Base-by-base conservation (phyloP, 495 filamentous ascomycete genomes). In the Extremus antarcticus region DNA sequence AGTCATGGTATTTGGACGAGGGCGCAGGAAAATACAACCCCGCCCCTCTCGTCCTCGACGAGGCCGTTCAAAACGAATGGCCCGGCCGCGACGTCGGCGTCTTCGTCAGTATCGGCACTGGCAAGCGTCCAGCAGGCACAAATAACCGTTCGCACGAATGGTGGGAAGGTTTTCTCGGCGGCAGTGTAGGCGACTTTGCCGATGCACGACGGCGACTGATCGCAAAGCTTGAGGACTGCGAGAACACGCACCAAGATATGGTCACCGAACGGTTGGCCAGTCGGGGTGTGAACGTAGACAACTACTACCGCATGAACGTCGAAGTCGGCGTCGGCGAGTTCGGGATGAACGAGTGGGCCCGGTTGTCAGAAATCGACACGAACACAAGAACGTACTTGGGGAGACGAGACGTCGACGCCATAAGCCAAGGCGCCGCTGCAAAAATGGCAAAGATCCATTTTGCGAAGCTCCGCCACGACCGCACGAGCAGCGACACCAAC, bases 261-360 rank as follows among this genome's bases (percentile, higher is more conserved):
- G 75, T 86, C 47, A 75, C 74, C 29, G 86, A 90, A 21, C 78
- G 86, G 50, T 76, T 97, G 20, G 73, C 79, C 13, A 85, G 85
- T 66, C 81, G 87, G 25, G 80, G 85, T 20, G 87, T 96, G 50
- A 86, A 82, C 58, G 78, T 82, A 47, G 90, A 95, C 53, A 90
- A 95, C 68, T 98, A 98, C 76, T 94, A 89, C 69, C 86, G 92
- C n/a, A 76, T 95, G 23, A 98, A 98, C 57, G 92, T 96, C 22
- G 91, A 97, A 64, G 86, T 95, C 3, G 94, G 92, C 0, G 94
- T 98, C 21, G 92, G 92, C 41, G 94, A 98, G 64, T 96, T 96
- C 66, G 91, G 87, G 47, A 95, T 98, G 88, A 97, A 97, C 66
- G 92, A 97, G 65, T 98, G 92, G 91, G 81, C 88, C 65, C 81